Evolutionary conservation across 2,329 filamentous ascomycete species (phyloP), one percentile per base, ranked within the genome.

Genomic region (Epichloe amarillans): DNA sequence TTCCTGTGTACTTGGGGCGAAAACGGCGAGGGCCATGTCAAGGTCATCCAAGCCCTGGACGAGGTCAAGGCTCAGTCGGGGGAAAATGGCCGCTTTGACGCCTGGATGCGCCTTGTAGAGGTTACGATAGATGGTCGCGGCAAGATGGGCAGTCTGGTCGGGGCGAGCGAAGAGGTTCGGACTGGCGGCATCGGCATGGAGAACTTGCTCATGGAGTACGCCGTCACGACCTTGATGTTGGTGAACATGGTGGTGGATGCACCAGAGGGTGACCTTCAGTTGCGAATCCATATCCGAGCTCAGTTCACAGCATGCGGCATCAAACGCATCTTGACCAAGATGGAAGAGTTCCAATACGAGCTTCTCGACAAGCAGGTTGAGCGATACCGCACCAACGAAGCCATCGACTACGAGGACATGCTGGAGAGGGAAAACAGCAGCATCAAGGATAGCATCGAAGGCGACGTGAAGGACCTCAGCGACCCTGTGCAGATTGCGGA

Each of bases 201-300:
- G 76, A 97, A 97, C 68, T 74, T 96, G 61, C 77, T 98, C 50
- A 97, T 98, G 93, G 93, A 98, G 76, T 98, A 98, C 64, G 91
- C 90, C 39, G 88, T 97, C 46, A 88, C 91, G 36, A 95, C 90
- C 2, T 79, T 98, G 62, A 89, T 97, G 64, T 76, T 98, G 62
- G 82, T 97, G 74, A 98, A 97, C 71, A 95, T 94, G 84, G 79
- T 97, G 59, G 82, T 98, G 54, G 93, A 97, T 68, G 88, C 89
- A 3, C 86, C 90, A 0, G 86, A 94, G 62, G 79, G 81, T 60
- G 93, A 98, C 62, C 72, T 98, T 57, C 88, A 95, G 69, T 73
- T 97, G 56, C 82, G 93, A 64, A 87, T 94, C 65, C 93, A 97
- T 68, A 90, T 97, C 62, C 81, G 93, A 56, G 91, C 93, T 23